Percentiles rank a stretch among this genome's conserved stretches.
Evolutionary conservation across 2,329 filamentous ascomycete species (phyloP).

Genomic region (Xylaria sp.): DNA sequence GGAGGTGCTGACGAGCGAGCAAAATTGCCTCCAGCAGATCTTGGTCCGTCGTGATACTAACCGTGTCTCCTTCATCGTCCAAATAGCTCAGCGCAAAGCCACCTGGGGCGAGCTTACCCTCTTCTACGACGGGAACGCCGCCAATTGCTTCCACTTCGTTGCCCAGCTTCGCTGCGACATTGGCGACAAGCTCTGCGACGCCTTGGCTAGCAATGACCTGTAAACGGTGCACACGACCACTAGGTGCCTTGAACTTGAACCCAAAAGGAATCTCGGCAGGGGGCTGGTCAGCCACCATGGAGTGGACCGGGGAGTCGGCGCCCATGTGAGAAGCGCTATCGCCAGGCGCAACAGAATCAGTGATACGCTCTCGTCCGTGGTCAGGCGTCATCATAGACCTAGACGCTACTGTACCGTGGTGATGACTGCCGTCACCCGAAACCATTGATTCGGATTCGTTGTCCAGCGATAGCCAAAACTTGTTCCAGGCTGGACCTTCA

Average conservation of each 20-base stretch:
- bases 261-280: slow-evolving; percentile 83
- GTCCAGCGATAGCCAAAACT: slow-evolving; percentile 97
- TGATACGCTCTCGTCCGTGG: slow-evolving; percentile 71
- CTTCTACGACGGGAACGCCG: slow-evolving; percentile 79
- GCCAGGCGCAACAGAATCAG: slow-evolving; percentile 87
- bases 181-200: slow-evolving; percentile 79
- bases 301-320: slow-evolving; percentile 78
- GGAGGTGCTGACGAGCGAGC: slow-evolving; percentile 78
- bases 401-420: slow-evolving; percentile 72
- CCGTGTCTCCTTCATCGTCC: slow-evolving; percentile 95
- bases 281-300: slow-evolving; percentile 65
- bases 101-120: slow-evolving; percentile 77
- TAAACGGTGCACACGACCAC: slow-evolving; percentile 90
- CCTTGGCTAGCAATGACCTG: slow-evolving; percentile 85
- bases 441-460: slow-evolving; percentile 96
- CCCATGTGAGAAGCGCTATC: slow-evolving; percentile 96
- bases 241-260: slow-evolving; percentile 99
- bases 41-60: slow-evolving; percentile 95
- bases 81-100: slow-evolving; percentile 96
- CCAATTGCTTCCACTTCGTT: slow-evolving; percentile 84
- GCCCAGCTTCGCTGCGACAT: slow-evolving; percentile 86
- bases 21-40: slow-evolving; percentile 91
- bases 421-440: slow-evolving; percentile 82
- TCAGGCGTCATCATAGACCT: slow-evolving; percentile 88
- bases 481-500: slow-evolving; percentile 98